phyloP scores from a whole-genome alignment of 306 rosid species.

The Quercus wislizeni region DNA sequence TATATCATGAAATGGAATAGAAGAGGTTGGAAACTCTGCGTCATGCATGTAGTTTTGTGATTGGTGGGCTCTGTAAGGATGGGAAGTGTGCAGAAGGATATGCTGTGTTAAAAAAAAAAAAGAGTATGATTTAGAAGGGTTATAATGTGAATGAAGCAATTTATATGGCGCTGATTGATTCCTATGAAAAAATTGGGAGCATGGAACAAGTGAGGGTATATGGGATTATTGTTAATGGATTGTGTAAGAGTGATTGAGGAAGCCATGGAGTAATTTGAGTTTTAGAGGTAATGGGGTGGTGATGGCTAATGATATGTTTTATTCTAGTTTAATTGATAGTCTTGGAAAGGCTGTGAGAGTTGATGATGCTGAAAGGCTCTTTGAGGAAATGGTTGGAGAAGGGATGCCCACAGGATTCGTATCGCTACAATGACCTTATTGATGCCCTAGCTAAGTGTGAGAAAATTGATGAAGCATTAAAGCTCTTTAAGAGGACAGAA shows the following conservation, averaged over 20 bases:
- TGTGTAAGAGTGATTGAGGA: constrained; percentile 81
- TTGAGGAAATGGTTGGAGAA: constrained; percentile 63
- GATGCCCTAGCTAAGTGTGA: constrained; percentile 69
- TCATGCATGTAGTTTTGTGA: constrained; percentile 63
- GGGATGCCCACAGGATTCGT: constrained; percentile 69
- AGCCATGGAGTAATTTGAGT: constrained; percentile 55
- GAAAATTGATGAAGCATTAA: constrained; percentile 62
- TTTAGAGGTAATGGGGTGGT: constrained; percentile 37
- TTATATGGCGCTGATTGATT: constrained; percentile 72
- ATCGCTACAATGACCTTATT: constrained; percentile 69
- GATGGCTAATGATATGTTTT: constrained; percentile 59
- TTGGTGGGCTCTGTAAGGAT: constrained; percentile 64
- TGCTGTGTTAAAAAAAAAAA: constrained; percentile 40
- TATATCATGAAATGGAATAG: constrained; percentile 82
- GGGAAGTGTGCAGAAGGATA: constrained; percentile 64
- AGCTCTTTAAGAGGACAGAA: constrained; percentile 61
- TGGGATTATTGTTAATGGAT: constrained; percentile 74
- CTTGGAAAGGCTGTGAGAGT: constrained; percentile 85
- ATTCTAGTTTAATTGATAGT: constrained; percentile 78
- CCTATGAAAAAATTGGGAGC: constrained; percentile 58
- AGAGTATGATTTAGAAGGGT: constrained; percentile 53
- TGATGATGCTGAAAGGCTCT: constrained; percentile 69
- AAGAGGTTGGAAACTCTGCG: constrained; percentile 51
- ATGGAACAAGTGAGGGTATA: constrained; percentile 74
- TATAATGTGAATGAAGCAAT: constrained; percentile 61